Evolutionary conservation across 2,329 filamentous ascomycete species (phyloP).

Genomic region (Ceratocystiopsis sp.): DNA sequence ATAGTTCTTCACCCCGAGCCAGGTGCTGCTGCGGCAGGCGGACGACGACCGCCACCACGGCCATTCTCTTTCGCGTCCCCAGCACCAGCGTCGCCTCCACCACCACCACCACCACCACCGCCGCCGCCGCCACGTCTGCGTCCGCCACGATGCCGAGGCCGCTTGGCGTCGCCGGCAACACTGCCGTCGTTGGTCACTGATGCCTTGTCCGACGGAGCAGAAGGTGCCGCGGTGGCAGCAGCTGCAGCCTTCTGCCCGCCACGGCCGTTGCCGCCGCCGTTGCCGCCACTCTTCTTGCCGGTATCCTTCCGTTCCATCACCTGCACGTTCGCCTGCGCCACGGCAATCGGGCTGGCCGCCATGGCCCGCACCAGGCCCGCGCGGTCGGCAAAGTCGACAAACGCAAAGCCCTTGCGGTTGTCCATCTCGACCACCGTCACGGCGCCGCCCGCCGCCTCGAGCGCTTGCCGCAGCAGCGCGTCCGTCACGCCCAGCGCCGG

Average conservation of each 20-base stretch:
- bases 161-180: conserved; percentile 3
- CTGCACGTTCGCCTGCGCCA: conserved; percentile 74
- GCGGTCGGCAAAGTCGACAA: conserved; percentile 69
- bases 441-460: conserved; percentile 50
- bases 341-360: conserved; percentile 60
- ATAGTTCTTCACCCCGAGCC: too few relatives aligned
- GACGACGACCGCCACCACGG: too few relatives aligned
- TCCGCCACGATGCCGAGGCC: conserved; percentile 8
- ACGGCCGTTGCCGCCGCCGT: background rate
- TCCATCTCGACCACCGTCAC: conserved; percentile 79
- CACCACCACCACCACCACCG: background rate
- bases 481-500: conserved; percentile 87
- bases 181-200: background rate
- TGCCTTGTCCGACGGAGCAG: background rate
- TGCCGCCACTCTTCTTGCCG: conserved; percentile 11
- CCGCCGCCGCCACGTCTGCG: conserved; percentile 4
- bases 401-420: conserved; percentile 86
- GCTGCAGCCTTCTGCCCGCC: background rate
- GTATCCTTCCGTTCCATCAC: conserved; percentile 59
- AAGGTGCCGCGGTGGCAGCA: background rate
- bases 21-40: too few relatives aligned
- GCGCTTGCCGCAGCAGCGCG: conserved; percentile 53
- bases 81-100: background rate
- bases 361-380: conserved; percentile 62
- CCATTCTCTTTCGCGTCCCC: conserved; percentile 1